phyloP scores from a whole-genome alignment of 2,329 filamentous ascomycete species.

The Beauveria sp. region DNA sequence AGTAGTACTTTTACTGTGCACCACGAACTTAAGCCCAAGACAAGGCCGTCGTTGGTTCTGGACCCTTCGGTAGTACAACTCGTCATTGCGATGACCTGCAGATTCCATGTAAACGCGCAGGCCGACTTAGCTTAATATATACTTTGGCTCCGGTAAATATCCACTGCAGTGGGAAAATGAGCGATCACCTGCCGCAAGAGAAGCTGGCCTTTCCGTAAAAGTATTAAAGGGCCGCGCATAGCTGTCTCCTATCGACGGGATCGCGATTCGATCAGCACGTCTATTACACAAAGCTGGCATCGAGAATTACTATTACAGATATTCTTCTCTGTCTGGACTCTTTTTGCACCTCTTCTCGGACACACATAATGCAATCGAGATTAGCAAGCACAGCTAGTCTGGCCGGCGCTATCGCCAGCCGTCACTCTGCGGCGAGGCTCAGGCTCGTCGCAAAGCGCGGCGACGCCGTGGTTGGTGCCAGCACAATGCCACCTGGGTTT shows the following conservation, averaged over 20 bases:
- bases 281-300: background rate
- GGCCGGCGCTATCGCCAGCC: background rate
- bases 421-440: background rate
- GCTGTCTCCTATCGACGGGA: background rate
- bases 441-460: background rate
- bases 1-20: background rate
- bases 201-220: background rate
- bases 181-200: background rate
- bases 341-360: background rate
- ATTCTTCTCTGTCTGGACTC: background rate
- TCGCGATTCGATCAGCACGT: background rate
- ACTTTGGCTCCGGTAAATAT: background rate
- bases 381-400: background rate
- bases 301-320: background rate
- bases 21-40: background rate
- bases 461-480: background rate
- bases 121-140: background rate
- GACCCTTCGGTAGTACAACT: background rate
- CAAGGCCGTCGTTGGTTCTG: background rate
- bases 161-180: background rate
- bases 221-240: background rate
- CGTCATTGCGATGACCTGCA: background rate
- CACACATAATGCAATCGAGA: background rate
- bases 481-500: constrained; percentile 22
- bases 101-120: background rate